A percentile compares a stretch with the other conserved stretches of the same genome.
Conservation (phyloP, 2,329 filamentous ascomycete species). For the Cryphonectria naterciae region DNA sequence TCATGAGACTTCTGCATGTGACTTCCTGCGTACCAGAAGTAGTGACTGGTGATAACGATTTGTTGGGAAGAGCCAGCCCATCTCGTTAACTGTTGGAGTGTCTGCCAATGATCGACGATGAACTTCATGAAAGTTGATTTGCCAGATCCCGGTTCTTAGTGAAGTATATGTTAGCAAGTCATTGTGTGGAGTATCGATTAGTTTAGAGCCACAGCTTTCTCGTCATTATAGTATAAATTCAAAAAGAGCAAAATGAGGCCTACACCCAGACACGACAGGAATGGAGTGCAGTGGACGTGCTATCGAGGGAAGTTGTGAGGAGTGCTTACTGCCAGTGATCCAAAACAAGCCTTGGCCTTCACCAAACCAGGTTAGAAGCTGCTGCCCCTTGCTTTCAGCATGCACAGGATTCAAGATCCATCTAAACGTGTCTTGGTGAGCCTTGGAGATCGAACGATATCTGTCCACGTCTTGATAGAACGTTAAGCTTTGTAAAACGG, state of each 20-base stretch:
- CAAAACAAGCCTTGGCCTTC: not conserved
- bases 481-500: not conserved
- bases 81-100: not conserved
- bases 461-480: conserved; percentile 3
- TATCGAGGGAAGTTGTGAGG: not conserved
- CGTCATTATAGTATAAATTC: not conserved
- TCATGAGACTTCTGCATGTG: conserved; percentile 20
- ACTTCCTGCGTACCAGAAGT: conserved; percentile 22
- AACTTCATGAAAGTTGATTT: not conserved
- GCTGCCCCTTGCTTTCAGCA: not conserved
- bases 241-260: not conserved
- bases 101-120: not conserved
- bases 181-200: not conserved
- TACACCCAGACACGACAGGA: not conserved
- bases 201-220: too few species aligned
- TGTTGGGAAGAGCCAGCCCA: not conserved
- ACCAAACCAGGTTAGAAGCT: not conserved
- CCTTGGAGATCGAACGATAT: not conserved
- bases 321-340: not conserved
- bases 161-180: not conserved
- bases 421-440: not conserved
- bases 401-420: not conserved
- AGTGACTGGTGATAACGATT: conserved; percentile 15
- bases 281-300: not conserved
- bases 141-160: not conserved